phyloP scores from a whole-genome alignment of 2,329 filamentous ascomycete genomes.

The Aspergillus puulaauensis region DNA sequence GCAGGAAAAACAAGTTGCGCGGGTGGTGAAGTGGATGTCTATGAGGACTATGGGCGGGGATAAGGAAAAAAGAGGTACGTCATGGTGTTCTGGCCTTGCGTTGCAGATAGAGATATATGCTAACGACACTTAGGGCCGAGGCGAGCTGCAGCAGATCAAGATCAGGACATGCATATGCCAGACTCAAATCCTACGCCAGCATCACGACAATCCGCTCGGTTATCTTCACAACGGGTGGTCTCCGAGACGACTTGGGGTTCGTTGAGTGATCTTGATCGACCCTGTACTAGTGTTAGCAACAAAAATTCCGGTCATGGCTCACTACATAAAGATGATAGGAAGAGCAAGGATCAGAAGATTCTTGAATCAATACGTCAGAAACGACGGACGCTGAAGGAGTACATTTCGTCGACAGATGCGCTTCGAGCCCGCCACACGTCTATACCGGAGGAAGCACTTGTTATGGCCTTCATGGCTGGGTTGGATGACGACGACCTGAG shows the following conservation, averaged over 20 bases:
- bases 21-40: neutral
- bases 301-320: neutral
- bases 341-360: neutral
- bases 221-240: neutral
- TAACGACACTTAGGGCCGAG: neutral
- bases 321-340: neutral
- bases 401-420: conserved; percentile 24
- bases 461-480: conserved; percentile 34
- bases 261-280: neutral
- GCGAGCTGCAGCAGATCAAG: neutral
- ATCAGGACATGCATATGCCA: neutral
- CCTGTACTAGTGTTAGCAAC: neutral
- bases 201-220: neutral
- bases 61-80: neutral
- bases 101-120: neutral
- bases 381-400: conserved; percentile 21
- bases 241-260: conserved; percentile 18
- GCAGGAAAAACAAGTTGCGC: neutral
- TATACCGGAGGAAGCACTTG: conserved; percentile 21
- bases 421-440: conserved; percentile 17
- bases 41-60: neutral
- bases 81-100: neutral
- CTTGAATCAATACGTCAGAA: neutral
- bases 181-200: neutral
- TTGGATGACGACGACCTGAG: conserved; percentile 22